Percentiles rank a stretch among this genome's conserved stretches.
Conservation (phyloP, 768 basidiomycete species). For the Agrocybe praecox region DNA sequence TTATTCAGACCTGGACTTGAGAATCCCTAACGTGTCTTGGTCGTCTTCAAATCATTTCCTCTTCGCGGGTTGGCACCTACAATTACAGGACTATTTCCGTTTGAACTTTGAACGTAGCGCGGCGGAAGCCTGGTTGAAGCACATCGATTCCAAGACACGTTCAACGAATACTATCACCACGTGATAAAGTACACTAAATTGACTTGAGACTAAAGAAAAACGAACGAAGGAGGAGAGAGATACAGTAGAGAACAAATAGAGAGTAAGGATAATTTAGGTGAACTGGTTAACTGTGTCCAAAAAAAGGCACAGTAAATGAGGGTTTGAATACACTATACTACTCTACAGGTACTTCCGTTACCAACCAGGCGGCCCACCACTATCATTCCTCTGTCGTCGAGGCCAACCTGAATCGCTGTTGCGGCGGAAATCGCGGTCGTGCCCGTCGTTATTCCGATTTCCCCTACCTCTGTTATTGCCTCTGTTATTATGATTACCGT, state of each 20-base stretch:
- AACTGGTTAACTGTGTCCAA: neutral
- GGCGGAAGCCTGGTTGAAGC: too few species aligned
- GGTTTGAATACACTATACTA: neutral
- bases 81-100: too few species aligned
- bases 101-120: too few species aligned
- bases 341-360: slow-evolving; percentile 11
- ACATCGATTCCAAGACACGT: neutral
- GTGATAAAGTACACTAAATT: neutral
- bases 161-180: neutral
- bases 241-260: slow-evolving; percentile 2
- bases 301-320: neutral
- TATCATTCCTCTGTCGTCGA: slow-evolving; percentile 39
- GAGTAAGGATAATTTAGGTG: slow-evolving; percentile 12
- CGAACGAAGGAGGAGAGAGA: neutral
- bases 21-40: too few species aligned
- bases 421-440: slow-evolving; percentile 30
- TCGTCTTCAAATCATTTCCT: too few species aligned
- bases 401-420: slow-evolving; percentile 65
- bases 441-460: slow-evolving; percentile 27
- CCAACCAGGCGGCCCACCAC: slow-evolving; percentile 21
- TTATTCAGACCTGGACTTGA: too few species aligned
- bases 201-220: neutral
- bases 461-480: slow-evolving; percentile 29
- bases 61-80: too few species aligned
- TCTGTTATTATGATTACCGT: slow-evolving; percentile 29